Evolutionary conservation across 129 eudicot genomes (phyloP).

Genomic region (Flaveria bidentis): DNA sequence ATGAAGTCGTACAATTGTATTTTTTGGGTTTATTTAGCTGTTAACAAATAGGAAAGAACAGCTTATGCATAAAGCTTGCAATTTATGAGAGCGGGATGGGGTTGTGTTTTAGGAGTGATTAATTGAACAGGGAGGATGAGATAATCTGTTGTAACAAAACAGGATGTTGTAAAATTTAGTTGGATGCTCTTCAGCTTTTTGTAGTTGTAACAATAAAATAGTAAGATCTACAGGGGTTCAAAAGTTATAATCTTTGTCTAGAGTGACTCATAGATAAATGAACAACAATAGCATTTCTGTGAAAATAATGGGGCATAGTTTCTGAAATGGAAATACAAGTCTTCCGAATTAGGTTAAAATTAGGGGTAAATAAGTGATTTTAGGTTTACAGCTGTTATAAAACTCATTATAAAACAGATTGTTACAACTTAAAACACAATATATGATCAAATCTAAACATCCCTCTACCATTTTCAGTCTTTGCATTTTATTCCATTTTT

Average conservation of each 20-base stretch:
- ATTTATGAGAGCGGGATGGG: neutral
- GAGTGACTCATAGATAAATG: too few species aligned
- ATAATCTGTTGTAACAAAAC: too few species aligned
- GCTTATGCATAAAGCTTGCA: neutral
- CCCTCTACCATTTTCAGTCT: neutral
- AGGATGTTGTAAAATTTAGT: too few species aligned
- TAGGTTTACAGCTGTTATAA: neutral
- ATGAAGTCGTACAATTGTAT: constrained; percentile 6
- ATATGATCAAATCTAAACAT: neutral
- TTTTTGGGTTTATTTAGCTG: neutral
- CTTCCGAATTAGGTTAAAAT: neutral
- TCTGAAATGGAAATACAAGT: neutral
- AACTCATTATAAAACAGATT: neutral
- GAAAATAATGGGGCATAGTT: neutral
- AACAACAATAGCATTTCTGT: too few species aligned
- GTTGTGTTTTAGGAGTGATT: too few species aligned
- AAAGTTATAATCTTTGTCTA: too few species aligned
- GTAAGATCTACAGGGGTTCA: too few species aligned
- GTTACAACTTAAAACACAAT: neutral
- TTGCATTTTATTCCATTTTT: neutral
- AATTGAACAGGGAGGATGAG: too few species aligned
- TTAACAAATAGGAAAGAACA: neutral
- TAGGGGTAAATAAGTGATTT: neutral
- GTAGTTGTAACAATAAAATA: too few species aligned
- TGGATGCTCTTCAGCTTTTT: too few species aligned